Evolutionary conservation across 2,329 filamentous ascomycete species (phyloP).

Genomic region (Pseudogymnoascus sp.): DNA sequence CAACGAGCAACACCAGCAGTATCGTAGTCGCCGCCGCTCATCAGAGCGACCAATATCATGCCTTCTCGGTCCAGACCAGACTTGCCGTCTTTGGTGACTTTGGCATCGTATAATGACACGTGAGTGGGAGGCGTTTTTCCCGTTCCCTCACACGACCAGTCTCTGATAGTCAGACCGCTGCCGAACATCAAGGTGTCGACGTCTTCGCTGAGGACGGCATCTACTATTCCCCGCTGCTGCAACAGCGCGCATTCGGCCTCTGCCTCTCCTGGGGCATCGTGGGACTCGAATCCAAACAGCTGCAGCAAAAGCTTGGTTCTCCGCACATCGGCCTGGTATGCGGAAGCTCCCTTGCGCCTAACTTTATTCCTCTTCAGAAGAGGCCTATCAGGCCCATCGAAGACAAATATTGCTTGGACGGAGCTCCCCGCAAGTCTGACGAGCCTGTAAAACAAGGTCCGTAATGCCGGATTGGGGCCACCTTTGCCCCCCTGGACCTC

Average conservation of each 20-base stretch:
- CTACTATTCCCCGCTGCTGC: constrained; percentile 73
- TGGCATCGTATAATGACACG: constrained; percentile 69
- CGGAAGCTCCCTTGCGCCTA: constrained; percentile 52
- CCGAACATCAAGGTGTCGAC: constrained; percentile 98
- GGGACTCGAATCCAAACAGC: constrained; percentile 74
- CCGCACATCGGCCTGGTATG: constrained; percentile 54
- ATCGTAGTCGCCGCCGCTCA: constrained; percentile 93
- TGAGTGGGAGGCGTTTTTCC: constrained; percentile 69
- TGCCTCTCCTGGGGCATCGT: constrained; percentile 87
- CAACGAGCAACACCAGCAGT: constrained; percentile 82
- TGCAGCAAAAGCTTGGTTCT: constrained; percentile 71
- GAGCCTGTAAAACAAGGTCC: constrained; percentile 88
- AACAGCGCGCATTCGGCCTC: constrained; percentile 91
- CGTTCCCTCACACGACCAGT: constrained; percentile 69
- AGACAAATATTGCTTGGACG: constrained; percentile 84
- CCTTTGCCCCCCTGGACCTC: constrained; percentile 81
- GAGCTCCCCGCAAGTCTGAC: constrained; percentile 66
- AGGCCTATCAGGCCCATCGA: constrained; percentile 80
- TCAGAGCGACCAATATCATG: constrained; percentile 88
- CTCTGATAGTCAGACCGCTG: constrained; percentile 67
- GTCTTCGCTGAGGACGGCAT: constrained; percentile 92
- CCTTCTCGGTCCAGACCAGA: constrained; percentile 69
- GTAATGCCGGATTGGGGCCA: constrained; percentile 79
- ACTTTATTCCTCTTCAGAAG: constrained; percentile 83
- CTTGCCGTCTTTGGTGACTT: constrained; percentile 42